Evolutionary conservation across 176 grass and related monocot species (phyloP), one percentile per base, ranked within the genome.

Genomic region (Saccharum officinarum): DNA sequence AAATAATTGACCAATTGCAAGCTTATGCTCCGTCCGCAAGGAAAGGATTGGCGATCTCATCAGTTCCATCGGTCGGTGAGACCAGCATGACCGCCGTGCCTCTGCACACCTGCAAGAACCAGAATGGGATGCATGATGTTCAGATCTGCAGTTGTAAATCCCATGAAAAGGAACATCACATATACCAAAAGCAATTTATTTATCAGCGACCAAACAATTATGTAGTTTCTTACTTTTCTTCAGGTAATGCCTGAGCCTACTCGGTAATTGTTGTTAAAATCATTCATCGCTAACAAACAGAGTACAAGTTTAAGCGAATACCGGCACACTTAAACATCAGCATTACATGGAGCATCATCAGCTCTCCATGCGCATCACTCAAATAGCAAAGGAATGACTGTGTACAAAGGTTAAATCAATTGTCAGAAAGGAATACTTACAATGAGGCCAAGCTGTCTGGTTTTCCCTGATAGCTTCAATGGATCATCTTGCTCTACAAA

Each of bases 31-130:
- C 95, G 8, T 94, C 95, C 1, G 90, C 90, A 1, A 94, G 85
- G 83, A 97, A 97, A 26, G 95, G 90, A 50, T 97, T 97, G 23
- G 95, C 90, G 4, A 97, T 97, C 88, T 97, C 88, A 67, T 97
- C 95, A 1, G 95, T 97, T 84, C 95, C 92, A 61, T 97, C 92
- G 26, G 92, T 94, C 18, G 95, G 95, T 67, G 90, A 97, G n/a
- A 97, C 95, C 40, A 97, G 81, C 95, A 97, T 97, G 30, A 97
- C 95, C 10, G 95, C 92, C 3, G 92, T 92, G 60, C 95, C 95
- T 55, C 95, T 92, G 45, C 95, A 97, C 45, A 97, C 88, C 95
- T 97, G 80, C 86, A 84, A 71, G 15, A 77, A 36, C 60, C 22
- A 22, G 28, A 55, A 80, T 17, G 15, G 52, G 20, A 39, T 20